A percentile compares a stretch with the other conserved stretches of the same genome.
Conservation (phyloP, 1,139 yeast species). For the Lodderomyces beijingensis region DNA sequence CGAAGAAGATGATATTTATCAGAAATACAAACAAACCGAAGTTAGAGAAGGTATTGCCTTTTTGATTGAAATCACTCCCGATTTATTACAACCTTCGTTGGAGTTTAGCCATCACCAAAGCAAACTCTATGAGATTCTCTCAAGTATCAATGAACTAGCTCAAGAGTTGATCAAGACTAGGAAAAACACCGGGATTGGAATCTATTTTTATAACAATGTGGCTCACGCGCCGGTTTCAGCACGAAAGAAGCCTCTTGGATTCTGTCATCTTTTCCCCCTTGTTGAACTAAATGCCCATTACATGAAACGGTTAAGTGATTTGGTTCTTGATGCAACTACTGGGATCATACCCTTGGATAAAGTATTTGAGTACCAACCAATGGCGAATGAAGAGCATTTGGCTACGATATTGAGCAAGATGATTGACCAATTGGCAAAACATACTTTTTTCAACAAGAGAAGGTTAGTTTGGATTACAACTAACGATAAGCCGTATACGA, state of each 20-base stretch:
- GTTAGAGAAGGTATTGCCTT: constrained; percentile 62
- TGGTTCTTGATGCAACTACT: constrained; percentile 26
- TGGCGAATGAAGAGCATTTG: constrained; percentile 14
- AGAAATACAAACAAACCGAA: constrained; percentile 37
- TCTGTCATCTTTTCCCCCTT: constrained; percentile 30
- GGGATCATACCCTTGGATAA: constrained; percentile 11
- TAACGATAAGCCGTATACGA: constrained; percentile 34
- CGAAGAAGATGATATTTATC: constrained; percentile 13
- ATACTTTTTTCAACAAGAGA: constrained; percentile 29
- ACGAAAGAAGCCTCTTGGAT: constrained; percentile 15
- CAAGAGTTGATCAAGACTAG: constrained; percentile 53
- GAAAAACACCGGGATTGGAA: constrained; percentile 64
- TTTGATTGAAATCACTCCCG: constrained; percentile 55
- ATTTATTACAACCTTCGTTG: constrained; percentile 36
- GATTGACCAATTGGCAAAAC: constrained; percentile 31
- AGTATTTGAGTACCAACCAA: constrained; percentile 15
- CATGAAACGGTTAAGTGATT: constrained; percentile 36
- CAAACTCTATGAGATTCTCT: constrained; percentile 47
- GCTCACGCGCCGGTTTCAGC: constrained; percentile 12
- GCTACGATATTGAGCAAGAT: constrained; percentile 25
- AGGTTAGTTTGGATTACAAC: constrained; percentile 42
- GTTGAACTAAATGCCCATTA: constrained; percentile 35
- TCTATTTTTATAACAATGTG: constrained; percentile 54
- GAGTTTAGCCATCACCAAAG: constrained; percentile 29
- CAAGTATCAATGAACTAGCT: constrained; percentile 52